These are phyloP conservation scores for Curvularia sp. DNA, from an alignment of 2,329 filamentous ascomycete genomes.

Conservation along the genomic window DNA sequence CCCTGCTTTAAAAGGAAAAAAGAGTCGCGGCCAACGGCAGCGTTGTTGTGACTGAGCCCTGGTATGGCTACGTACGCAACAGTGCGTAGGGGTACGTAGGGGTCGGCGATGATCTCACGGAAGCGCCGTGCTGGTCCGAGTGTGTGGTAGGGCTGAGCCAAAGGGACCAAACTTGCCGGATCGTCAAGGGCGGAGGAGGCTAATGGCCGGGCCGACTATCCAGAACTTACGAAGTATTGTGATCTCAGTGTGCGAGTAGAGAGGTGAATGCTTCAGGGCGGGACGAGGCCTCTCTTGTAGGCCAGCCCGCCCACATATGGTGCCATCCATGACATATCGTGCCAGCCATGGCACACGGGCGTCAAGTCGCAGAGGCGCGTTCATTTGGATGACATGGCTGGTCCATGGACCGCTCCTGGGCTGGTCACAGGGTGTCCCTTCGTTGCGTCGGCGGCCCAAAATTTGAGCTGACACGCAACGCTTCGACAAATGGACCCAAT, in stretches of 20 bases:
- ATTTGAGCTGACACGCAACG: constrained; percentile 42
- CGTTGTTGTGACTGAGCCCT: constrained; percentile 16
- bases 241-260: constrained; percentile 9
- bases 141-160: constrained; percentile 27
- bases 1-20: constrained; percentile 15
- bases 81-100: constrained; percentile 28
- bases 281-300: constrained; percentile 37
- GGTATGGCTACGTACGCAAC: constrained; percentile 18
- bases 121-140: constrained; percentile 21
- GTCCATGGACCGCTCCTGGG: constrained; percentile 37
- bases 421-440: constrained; percentile 37
- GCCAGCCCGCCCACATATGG: constrained; percentile 6
- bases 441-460: constrained; percentile 31
- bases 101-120: constrained; percentile 19
- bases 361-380: constrained; percentile 22
- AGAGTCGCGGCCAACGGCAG: constrained; percentile 18
- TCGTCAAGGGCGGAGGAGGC: constrained; percentile 4
- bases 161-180: constrained; percentile 22
- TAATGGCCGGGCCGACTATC: not conserved
- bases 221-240: not conserved
- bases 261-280: constrained; percentile 15
- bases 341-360: constrained; percentile 19
- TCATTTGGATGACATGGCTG: constrained; percentile 29
- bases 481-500: constrained; percentile 24
- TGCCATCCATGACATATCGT: constrained; percentile 1